Conservation (phyloP, 139 green algal genomes). For the Chlorella ohadii region DNA sequence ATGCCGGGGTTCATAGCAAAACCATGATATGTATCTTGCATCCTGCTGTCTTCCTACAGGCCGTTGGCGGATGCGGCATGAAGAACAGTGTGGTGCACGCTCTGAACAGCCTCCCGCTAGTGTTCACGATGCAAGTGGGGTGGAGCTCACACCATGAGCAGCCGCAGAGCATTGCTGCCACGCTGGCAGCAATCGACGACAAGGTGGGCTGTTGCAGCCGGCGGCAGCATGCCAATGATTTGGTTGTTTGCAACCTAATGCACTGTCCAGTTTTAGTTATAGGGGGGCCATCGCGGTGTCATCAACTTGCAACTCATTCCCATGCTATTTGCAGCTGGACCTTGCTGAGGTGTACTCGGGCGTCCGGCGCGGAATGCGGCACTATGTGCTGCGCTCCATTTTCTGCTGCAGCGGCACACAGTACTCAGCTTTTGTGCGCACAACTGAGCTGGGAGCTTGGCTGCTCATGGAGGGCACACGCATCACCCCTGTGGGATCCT, state of each 20-base stretch:
- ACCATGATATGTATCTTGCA: too few relatives aligned
- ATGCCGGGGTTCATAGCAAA: too few relatives aligned
- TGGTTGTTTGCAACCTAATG: too few relatives aligned
- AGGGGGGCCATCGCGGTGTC: too few relatives aligned
- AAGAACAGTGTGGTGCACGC: not conserved
- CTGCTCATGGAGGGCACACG: slow-evolving; percentile 60
- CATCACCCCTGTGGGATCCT: slow-evolving; percentile 52
- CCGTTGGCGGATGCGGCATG: not conserved
- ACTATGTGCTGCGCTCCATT: slow-evolving; percentile 72
- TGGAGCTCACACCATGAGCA: slow-evolving; percentile 63
- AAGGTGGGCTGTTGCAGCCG: not conserved
- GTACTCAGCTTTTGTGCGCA: slow-evolving; percentile 83
- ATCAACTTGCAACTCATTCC: not conserved
- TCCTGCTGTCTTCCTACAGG: not conserved
- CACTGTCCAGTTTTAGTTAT: too few relatives aligned
- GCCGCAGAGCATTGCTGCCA: slow-evolving; percentile 45
- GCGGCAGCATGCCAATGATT: too few relatives aligned
- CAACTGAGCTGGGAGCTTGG: slow-evolving; percentile 59
- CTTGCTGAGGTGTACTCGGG: not conserved
- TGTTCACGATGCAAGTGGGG: slow-evolving; percentile 74
- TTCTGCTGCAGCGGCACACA: slow-evolving; percentile 89
- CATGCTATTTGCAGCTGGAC: not conserved
- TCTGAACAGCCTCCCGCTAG: slow-evolving; percentile 24
- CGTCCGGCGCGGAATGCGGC: not conserved
- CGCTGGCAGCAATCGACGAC: slow-evolving; percentile 37